phyloP scores from a whole-genome alignment of 2,329 filamentous ascomycete species.

The Paecilomyces niveus region DNA sequence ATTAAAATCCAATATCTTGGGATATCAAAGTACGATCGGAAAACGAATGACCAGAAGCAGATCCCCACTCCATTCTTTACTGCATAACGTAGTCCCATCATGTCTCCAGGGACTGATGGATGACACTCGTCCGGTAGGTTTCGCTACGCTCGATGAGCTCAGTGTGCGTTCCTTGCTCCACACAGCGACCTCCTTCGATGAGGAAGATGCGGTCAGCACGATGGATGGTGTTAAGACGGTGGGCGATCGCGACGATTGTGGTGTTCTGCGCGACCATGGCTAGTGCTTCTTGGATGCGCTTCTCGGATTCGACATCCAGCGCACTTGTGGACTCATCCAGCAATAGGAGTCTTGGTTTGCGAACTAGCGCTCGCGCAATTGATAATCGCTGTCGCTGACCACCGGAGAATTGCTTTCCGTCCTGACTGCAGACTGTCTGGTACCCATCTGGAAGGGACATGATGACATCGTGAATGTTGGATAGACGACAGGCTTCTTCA shows the following conservation, averaged over 20 bases:
- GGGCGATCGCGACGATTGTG: conserved; percentile 36
- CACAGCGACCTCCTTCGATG: conserved; percentile 42
- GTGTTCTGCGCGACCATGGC: conserved; percentile 24
- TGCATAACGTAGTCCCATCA: conserved; percentile 2
- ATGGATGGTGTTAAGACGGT: conserved; percentile 34
- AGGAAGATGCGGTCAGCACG: conserved; percentile 74
- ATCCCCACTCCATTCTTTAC: neutral
- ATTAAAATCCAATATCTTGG: neutral
- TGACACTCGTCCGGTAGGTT: conserved; percentile 44
- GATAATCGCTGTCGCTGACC: conserved; percentile 54
- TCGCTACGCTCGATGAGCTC: conserved; percentile 44
- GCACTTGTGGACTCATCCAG: conserved; percentile 57
- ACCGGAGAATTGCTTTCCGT: conserved; percentile 49
- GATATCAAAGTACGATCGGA: neutral
- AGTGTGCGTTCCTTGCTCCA: conserved; percentile 43
- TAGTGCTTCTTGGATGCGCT: conserved; percentile 38
- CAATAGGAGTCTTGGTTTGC: conserved; percentile 50
- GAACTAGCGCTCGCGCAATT: conserved; percentile 51
- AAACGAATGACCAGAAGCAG: neutral
- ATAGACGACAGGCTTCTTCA: conserved; percentile 58
- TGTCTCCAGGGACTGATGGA: conserved; percentile 40
- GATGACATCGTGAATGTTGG: conserved; percentile 66
- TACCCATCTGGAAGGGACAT: conserved; percentile 57
- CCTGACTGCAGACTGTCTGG: conserved; percentile 51
- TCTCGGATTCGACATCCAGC: conserved; percentile 49